Percentiles rank a stretch among this genome's conserved stretches.
Evolutionary conservation across 164 flowering plant genomes (phyloP).

Genomic region (Brasenia schreberi): DNA sequence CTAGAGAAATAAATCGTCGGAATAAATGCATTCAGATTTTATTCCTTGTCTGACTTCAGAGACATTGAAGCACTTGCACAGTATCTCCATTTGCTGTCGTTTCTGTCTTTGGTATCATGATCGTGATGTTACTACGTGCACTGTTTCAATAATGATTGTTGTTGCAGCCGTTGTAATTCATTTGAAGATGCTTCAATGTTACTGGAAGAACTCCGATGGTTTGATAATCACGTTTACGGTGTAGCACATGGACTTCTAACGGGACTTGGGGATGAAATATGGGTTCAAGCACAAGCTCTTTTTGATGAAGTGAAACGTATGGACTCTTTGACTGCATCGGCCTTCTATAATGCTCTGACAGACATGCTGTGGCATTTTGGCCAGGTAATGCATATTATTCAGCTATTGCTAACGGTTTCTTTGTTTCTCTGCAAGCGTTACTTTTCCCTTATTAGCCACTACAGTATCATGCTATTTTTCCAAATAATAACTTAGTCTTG

Average conservation of each 20-base stretch:
- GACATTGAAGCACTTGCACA: too few relatives aligned
- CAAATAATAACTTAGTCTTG: too few relatives aligned
- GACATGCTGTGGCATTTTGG: conserved; percentile 99
- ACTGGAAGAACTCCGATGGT: conserved; percentile 78
- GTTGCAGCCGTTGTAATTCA: conserved; percentile 85
- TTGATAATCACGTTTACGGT: conserved; percentile 89
- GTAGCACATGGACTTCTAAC: conserved; percentile 93
- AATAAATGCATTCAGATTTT: too few relatives aligned
- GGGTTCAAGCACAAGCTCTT: conserved; percentile 73
- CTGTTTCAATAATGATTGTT: too few relatives aligned
- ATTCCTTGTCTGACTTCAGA: too few relatives aligned
- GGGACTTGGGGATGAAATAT: conserved; percentile 55
- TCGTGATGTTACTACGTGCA: too few relatives aligned
- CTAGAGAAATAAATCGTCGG: too few relatives aligned
- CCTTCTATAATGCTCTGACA: conserved; percentile 95
- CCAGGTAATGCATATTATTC: conserved; percentile 42
- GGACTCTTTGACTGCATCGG: conserved; percentile 93
- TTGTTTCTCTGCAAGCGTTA: too few relatives aligned
- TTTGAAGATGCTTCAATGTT: conserved; percentile 89
- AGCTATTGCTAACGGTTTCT: neutral
- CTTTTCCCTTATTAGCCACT: too few relatives aligned
- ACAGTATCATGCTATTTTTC: too few relatives aligned
- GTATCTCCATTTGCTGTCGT: too few relatives aligned
- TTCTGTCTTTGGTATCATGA: too few relatives aligned
- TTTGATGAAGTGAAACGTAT: conserved; percentile 84